phyloP scores from a whole-genome alignment of 2,329 filamentous ascomycete species.

The Monosporascus sp. region DNA sequence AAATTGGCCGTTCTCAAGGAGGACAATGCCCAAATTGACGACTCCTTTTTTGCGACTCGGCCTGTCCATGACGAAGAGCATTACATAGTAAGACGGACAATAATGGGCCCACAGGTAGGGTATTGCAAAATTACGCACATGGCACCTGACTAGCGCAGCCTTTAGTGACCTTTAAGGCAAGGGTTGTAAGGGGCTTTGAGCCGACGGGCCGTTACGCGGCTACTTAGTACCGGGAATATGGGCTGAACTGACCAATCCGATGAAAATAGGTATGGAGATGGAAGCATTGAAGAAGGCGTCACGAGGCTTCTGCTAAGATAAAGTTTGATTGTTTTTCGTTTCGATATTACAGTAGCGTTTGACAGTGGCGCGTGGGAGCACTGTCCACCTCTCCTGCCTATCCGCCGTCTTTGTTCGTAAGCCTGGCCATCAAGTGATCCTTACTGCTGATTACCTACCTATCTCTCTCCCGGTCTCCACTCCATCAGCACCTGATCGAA shows the following conservation, averaged over 20 bases:
- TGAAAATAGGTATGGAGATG: background rate
- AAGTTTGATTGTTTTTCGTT: background rate
- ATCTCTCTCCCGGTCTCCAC: no score
- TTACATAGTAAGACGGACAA: no score
- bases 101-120: no score
- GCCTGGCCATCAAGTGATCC: constrained; percentile 9
- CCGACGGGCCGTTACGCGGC: no score
- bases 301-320: background rate
- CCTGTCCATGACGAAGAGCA: background rate
- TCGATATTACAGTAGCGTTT: background rate
- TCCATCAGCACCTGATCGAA: no score
- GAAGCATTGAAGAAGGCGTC: background rate
- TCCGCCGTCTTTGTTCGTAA: constrained; percentile 1
- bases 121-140: no score
- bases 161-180: no score
- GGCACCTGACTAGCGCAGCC: no score
- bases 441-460: no score
- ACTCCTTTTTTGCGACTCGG: background rate
- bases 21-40: background rate
- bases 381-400: no score
- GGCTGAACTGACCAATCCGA: background rate
- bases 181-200: no score
- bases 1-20: background rate
- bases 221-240: background rate
- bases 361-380: background rate